Evolutionary conservation across 2,329 filamentous ascomycete genomes (phyloP).

Genomic region (Blastomyces gilchristii): DNA sequence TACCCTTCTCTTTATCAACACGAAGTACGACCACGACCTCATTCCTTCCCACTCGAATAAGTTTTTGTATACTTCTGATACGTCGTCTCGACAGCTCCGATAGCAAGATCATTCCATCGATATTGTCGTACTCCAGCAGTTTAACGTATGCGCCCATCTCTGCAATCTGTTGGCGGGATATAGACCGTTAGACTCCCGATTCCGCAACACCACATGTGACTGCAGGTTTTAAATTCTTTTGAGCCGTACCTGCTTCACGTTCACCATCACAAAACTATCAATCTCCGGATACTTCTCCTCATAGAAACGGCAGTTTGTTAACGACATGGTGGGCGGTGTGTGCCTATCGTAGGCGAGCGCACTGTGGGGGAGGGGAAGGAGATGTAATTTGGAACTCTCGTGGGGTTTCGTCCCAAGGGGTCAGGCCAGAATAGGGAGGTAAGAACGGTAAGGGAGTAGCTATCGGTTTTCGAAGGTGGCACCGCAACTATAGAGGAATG

Average conservation of each 20-base stretch:
- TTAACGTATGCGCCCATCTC: slow-evolving; percentile 99
- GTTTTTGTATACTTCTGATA: slow-evolving; percentile 97
- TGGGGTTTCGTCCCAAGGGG: slow-evolving; percentile 1
- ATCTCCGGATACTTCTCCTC: slow-evolving; percentile 97
- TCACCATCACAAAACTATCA: slow-evolving; percentile 99
- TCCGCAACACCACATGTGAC: not conserved
- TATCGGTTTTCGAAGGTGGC: not conserved
- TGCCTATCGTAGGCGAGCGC: not conserved
- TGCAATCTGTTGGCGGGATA: slow-evolving; percentile 57
- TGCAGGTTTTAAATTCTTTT: not conserved
- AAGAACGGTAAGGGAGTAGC: not conserved
- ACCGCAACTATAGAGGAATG: not conserved
- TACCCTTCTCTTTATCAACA: slow-evolving; percentile 98
- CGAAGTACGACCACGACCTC: slow-evolving; percentile 97
- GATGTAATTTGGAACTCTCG: not conserved
- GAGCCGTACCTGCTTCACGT: slow-evolving; percentile 76
- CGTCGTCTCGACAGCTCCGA: slow-evolving; percentile 95
- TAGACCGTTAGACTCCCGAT: not conserved
- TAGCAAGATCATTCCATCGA: slow-evolving; percentile 99
- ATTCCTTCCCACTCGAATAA: slow-evolving; percentile 94
- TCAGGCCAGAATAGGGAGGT: not conserved
- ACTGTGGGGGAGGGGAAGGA: not conserved
- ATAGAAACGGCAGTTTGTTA: slow-evolving; percentile 94
- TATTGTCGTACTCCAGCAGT: slow-evolving; percentile 98
- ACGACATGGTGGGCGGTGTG: slow-evolving; percentile 63